A percentile compares a stretch with the other conserved stretches of the same genome.
Evolutionary conservation across 345 rosid species (phyloP).

Genomic region (Populus tremula): DNA sequence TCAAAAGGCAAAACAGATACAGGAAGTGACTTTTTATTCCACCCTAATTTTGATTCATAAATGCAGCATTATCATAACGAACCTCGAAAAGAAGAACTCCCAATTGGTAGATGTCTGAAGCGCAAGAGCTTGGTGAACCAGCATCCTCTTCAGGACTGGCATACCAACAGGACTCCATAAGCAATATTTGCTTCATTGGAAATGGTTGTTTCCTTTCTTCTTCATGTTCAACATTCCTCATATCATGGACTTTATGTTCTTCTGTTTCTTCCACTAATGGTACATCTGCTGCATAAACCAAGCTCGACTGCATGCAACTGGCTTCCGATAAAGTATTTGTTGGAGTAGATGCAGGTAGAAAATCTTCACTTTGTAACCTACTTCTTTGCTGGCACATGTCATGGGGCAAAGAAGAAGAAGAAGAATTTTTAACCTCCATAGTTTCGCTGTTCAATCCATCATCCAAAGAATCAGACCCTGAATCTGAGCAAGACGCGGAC

Average conservation of each 20-base stretch:
- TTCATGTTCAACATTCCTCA: slow-evolving; percentile 35
- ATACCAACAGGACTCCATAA: slow-evolving; percentile 85
- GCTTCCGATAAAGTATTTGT: slow-evolving; percentile 52
- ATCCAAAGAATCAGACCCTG: slow-evolving; percentile 87
- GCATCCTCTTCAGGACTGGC: slow-evolving; percentile 76
- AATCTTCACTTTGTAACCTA: slow-evolving; percentile 40
- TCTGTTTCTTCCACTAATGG: slow-evolving; percentile 35
- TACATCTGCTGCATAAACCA: slow-evolving; percentile 33
- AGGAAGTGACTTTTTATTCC: background rate
- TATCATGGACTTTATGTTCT: slow-evolving; percentile 39
- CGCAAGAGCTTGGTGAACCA: slow-evolving; percentile 58
- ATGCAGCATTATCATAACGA: slow-evolving; percentile 11
- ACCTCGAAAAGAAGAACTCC: slow-evolving; percentile 97
- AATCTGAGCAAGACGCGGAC: slow-evolving; percentile 92
- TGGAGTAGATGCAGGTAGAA: slow-evolving; percentile 27
- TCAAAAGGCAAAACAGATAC: background rate
- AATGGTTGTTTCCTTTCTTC: slow-evolving; percentile 63
- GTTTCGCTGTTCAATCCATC: slow-evolving; percentile 55
- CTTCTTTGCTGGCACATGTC: slow-evolving; percentile 38
- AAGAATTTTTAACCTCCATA: slow-evolving; percentile 37
- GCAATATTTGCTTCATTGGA: slow-evolving; percentile 85
- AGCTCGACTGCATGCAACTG: slow-evolving; percentile 58
- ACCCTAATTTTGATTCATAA: background rate
- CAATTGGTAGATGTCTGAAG: slow-evolving; percentile 82
- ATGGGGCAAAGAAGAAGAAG: slow-evolving; percentile 40